These are phyloP conservation scores for Anacardium occidentale DNA, from an alignment of 345 rosid genomes.

Conservation along the genomic window DNA sequence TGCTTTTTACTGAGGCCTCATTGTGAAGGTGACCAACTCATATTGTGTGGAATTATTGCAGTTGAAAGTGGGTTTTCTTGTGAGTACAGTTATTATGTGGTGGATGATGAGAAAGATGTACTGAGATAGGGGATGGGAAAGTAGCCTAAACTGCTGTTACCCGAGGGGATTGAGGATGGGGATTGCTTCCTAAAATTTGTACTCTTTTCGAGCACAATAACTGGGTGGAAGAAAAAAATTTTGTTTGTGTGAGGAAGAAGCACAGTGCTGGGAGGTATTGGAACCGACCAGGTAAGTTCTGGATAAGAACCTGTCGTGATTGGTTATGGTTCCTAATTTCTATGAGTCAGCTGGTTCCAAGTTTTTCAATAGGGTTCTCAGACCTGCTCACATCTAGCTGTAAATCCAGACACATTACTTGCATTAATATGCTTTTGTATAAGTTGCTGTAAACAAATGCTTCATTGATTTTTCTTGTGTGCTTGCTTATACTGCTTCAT, in stretches of 20 bases:
- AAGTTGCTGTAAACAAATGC: not conserved
- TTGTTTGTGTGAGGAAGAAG: no score
- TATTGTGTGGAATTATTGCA: constrained; percentile 66
- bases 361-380: no score
- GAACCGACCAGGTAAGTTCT: no score
- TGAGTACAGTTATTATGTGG: constrained; percentile 77
- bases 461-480: constrained; percentile 10
- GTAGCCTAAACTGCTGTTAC: constrained; percentile 51
- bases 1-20: constrained; percentile 69
- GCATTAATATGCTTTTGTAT: not conserved
- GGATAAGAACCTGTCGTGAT: no score
- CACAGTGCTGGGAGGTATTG: no score
- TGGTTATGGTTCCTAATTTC: no score
- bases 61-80: constrained; percentile 53
- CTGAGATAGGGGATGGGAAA: constrained; percentile 77
- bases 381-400: not conserved
- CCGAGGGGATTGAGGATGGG: constrained; percentile 59
- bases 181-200: not conserved
- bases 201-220: no score
- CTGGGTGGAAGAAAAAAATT: no score
- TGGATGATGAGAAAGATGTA: constrained; percentile 70
- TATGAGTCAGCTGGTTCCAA: no score
- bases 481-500: constrained; percentile 15
- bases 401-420: not conserved
- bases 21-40: constrained; percentile 67